phyloP scores from a whole-genome alignment of 2,329 filamentous ascomycete species.

The Fusarium sp. region DNA sequence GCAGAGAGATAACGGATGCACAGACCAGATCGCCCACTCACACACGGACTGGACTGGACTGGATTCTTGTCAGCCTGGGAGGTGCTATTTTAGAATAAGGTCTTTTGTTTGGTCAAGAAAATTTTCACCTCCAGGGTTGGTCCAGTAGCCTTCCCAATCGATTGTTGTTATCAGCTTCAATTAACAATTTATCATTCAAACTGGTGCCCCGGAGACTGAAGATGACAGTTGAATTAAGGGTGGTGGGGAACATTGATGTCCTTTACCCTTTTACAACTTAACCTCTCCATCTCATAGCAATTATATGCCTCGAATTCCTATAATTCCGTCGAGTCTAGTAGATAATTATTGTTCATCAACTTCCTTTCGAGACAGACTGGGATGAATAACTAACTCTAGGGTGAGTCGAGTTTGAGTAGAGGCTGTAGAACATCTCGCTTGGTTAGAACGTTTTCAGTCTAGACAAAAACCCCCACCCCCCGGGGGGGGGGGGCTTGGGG shows the following conservation, averaged over 20 bases:
- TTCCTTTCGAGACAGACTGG: not conserved
- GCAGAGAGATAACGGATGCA: conserved; percentile 39
- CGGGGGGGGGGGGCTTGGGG: not conserved
- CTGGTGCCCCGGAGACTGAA: not conserved
- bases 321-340: conserved; percentile 20
- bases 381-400: conserved; percentile 5
- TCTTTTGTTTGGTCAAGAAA: conserved; percentile 31
- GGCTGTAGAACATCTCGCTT: not conserved
- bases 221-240: not conserved
- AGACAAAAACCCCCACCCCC: not conserved
- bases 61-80: conserved; percentile 1
- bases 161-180: conserved; percentile 1
- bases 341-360: conserved; percentile 1
- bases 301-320: conserved; percentile 19
- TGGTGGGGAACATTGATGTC: conserved; percentile 24
- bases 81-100: conserved; percentile 21
- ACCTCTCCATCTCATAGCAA: not conserved
- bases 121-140: conserved; percentile 23
- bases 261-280: not conserved
- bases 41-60: not conserved
- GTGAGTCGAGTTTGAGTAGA: not conserved
- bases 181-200: not conserved
- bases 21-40: conserved; percentile 40
- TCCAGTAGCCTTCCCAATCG: not conserved
- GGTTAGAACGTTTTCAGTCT: not conserved